Evolutionary conservation across 805 yeast species (phyloP).

Genomic region (Teunomyces lycoperdinae): DNA sequence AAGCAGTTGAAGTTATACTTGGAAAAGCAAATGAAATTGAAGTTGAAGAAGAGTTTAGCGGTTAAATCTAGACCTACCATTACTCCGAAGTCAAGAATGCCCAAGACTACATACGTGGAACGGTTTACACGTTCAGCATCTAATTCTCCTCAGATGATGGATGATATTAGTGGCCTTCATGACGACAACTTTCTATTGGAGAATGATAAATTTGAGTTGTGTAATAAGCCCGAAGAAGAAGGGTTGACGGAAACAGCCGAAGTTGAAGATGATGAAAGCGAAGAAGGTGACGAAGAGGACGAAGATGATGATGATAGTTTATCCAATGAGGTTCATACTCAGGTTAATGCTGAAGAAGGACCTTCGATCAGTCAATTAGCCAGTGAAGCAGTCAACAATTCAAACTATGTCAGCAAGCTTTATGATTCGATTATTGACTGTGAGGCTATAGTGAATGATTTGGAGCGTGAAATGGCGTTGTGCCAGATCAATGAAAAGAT

Average conservation of each 20-base stretch:
- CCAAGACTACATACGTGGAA: conserved; percentile 15
- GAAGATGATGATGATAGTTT: conserved; percentile 19
- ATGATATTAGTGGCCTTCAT: conserved; percentile 27
- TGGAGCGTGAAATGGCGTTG: conserved; percentile 34
- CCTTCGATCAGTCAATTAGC: not conserved
- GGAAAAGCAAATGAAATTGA: conserved; percentile 34
- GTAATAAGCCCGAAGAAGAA: conserved; percentile 18
- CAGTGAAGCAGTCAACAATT: not conserved
- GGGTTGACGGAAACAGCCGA: conserved; percentile 19
- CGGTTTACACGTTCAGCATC: conserved; percentile 35
- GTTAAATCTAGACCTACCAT: conserved; percentile 31
- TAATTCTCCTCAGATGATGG: conserved; percentile 39
- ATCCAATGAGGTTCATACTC: conserved; percentile 4
- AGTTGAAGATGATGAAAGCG: conserved; percentile 19
- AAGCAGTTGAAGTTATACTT: conserved; percentile 36
- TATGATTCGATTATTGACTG: conserved; percentile 34
- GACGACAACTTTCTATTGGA: conserved; percentile 31
- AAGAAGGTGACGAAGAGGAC: conserved; percentile 28
- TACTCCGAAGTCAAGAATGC: conserved; percentile 31
- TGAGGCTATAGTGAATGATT: conserved; percentile 30
- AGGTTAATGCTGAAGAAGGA: not conserved
- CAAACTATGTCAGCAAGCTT: conserved; percentile 23
- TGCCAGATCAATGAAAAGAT: conserved; percentile 32
- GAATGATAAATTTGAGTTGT: conserved; percentile 34
- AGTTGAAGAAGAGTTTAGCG: conserved; percentile 28